Conservation (phyloP, 352 stramenopile genomes). For the Phytophthora hibernalis region DNA sequence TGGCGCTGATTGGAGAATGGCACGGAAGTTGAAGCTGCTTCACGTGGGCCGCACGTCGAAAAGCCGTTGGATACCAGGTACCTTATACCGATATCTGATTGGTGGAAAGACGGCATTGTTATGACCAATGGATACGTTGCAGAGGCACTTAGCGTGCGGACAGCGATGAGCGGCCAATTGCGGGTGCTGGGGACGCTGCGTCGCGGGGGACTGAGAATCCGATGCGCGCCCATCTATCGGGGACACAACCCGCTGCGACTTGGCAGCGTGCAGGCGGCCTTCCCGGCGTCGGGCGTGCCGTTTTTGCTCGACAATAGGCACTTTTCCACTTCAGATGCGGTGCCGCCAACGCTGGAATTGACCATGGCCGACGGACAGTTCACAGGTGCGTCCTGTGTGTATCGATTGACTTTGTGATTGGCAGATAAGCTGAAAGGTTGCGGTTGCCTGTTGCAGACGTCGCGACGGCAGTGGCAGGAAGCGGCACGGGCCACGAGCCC, state of each 20-base stretch:
- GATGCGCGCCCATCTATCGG: conserved; percentile 1
- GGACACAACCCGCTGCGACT: background rate
- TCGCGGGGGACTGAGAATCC: conserved; percentile 7
- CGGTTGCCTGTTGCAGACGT: conserved; percentile 30
- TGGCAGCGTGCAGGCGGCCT: conserved; percentile 4
- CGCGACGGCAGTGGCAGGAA: conserved; percentile 31
- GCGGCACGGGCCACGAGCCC: conserved; percentile 37
- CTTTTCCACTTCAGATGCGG: conserved; percentile 41
- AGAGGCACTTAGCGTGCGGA: conserved; percentile 1
- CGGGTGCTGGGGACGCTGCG: conserved; percentile 16
- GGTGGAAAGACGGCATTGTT: background rate
- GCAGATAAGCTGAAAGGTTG: background rate
- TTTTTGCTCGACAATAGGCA: conserved; percentile 38
- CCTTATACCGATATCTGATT: conserved; percentile 4
- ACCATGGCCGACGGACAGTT: conserved; percentile 45
- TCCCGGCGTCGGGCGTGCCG: background rate
- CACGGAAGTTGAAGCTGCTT: conserved; percentile 29
- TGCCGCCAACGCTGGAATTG: conserved; percentile 36
- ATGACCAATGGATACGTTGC: conserved; percentile 7
- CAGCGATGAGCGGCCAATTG: conserved; percentile 22
- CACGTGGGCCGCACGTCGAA: conserved; percentile 10
- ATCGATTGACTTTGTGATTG: background rate
- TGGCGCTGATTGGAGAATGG: conserved; percentile 14
- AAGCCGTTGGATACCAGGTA: conserved; percentile 7
- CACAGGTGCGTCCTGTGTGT: conserved; percentile 32